Conservation (phyloP, 192 early-diverging fungal genomes). For the Backusella tarrabulga region DNA sequence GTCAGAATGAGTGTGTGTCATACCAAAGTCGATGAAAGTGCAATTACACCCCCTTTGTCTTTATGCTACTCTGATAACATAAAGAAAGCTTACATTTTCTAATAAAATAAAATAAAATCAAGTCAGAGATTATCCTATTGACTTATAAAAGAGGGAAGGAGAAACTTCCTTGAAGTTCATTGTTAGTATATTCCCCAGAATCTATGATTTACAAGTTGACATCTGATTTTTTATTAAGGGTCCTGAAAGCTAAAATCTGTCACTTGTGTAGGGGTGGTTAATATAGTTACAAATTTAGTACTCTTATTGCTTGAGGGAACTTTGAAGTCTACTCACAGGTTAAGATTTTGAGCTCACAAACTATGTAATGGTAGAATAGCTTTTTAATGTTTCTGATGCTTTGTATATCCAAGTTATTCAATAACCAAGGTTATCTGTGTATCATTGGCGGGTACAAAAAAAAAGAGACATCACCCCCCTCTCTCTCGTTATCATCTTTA, state of each 20-base stretch:
- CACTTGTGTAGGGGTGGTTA: background rate
- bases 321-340: background rate
- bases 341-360: background rate
- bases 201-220: background rate
- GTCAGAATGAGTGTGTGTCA: no score
- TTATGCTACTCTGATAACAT: no score
- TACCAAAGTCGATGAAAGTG: no score
- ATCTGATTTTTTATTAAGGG: background rate
- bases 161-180: background rate
- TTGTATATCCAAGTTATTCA: background rate
- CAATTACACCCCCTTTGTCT: no score
- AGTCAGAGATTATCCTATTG: background rate
- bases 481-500: background rate
- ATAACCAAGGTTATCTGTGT: background rate
- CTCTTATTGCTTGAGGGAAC: background rate
- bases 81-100: no score
- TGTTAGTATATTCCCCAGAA: background rate
- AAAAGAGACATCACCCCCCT: background rate
- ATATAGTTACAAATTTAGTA: background rate
- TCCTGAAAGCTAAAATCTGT: background rate
- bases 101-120: no score
- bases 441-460: background rate
- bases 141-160: background rate
- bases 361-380: background rate
- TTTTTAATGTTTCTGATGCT: background rate